Evolutionary conservation across 257 asterid species (phyloP), one percentile per base, ranked within the genome.

Genomic region (Ajuga chamaepitys): DNA sequence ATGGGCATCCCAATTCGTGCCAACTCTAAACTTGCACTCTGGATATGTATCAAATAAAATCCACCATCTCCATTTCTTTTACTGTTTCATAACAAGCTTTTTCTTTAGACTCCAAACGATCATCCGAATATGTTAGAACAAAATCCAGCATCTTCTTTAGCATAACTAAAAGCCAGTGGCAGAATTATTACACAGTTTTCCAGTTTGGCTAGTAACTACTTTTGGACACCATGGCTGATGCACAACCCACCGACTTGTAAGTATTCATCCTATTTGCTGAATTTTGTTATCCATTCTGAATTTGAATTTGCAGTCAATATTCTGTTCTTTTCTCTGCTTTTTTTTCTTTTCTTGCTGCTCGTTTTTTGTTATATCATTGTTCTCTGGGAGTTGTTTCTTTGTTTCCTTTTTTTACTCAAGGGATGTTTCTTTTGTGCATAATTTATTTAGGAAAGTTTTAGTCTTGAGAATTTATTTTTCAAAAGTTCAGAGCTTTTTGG

Each of bases 231-330:
- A 72, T 77, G 81, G 58, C 76, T 46, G 74, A 46, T 64, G 64
- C 76, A 35, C 70, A 68, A 42, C 35, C 64, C 47, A 7, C 70
- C 14, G 76, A 73, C 44, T n/a, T 53, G 82, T 77, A 17, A 73
- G 78, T 68, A 32, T 55, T 48, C 74, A n/a, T n/a, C n/a, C n/a
- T n/a, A n/a, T 58, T 35, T 58, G 22, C 14, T 20, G 13, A 9
- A 3, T 5, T 50, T 18, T 51, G 11, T 32, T 21, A 24, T 34
- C 2, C 14, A 51, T 34, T 21, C 13, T 34, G 12, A 44, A 30
- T 45, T 44, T 37, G 20, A 44, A 16, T 58, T 1, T 44, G 16
- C 12, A 18, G 3, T 30, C n/a, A 40, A 26, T n/a, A n/a, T n/a
- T n/a, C n/a, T n/a, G n/a, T n/a, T n/a, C n/a, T 68, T 12, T 54